Conservation (phyloP, 495 filamentous ascomycete species). For the Aspergillus kassunensis region DNA sequence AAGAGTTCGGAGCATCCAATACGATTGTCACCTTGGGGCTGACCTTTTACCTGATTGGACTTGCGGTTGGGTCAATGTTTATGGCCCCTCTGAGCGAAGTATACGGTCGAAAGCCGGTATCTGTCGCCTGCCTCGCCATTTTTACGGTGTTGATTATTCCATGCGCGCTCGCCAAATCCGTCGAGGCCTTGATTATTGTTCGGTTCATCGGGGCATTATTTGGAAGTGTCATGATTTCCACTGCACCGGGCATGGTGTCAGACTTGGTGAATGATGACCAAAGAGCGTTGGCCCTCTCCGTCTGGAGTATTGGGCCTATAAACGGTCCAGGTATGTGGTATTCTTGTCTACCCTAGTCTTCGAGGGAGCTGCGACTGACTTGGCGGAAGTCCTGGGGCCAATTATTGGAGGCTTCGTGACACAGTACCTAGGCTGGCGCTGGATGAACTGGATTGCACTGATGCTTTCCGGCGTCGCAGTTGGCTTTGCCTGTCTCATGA, state of each 20-base stretch:
- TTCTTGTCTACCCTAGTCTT: not conserved
- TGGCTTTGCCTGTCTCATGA: slow-evolving; percentile 44
- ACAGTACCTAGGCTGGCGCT: slow-evolving; percentile 74
- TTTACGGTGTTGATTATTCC: slow-evolving; percentile 68
- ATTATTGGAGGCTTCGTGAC: slow-evolving; percentile 72
- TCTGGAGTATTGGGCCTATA: slow-evolving; percentile 73
- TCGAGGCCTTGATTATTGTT: slow-evolving; percentile 60
- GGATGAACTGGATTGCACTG: slow-evolving; percentile 81
- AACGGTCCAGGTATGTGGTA: slow-evolving; percentile 61
- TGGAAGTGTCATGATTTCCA: slow-evolving; percentile 73
- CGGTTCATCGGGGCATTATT: slow-evolving; percentile 75
- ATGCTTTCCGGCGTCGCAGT: slow-evolving; percentile 60
- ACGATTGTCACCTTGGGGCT: slow-evolving; percentile 67
- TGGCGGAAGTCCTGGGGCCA: slow-evolving; percentile 39
- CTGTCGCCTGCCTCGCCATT: slow-evolving; percentile 54
- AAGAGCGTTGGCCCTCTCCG: slow-evolving; percentile 67
- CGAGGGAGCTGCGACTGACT: not conserved
- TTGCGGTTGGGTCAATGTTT: slow-evolving; percentile 67
- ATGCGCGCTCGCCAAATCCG: slow-evolving; percentile 60
- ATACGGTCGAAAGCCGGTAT: slow-evolving; percentile 69
- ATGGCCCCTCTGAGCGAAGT: slow-evolving; percentile 74
- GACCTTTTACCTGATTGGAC: slow-evolving; percentile 63
- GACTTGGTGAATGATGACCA: slow-evolving; percentile 74
- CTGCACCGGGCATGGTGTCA: slow-evolving; percentile 76
- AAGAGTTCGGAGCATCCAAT: slow-evolving; percentile 58